A percentile compares a stretch with the other conserved stretches of the same genome.
Evolutionary conservation across 78 protist genomes (phyloP).

Genomic region (Cyanophora paradoxa): DNA sequence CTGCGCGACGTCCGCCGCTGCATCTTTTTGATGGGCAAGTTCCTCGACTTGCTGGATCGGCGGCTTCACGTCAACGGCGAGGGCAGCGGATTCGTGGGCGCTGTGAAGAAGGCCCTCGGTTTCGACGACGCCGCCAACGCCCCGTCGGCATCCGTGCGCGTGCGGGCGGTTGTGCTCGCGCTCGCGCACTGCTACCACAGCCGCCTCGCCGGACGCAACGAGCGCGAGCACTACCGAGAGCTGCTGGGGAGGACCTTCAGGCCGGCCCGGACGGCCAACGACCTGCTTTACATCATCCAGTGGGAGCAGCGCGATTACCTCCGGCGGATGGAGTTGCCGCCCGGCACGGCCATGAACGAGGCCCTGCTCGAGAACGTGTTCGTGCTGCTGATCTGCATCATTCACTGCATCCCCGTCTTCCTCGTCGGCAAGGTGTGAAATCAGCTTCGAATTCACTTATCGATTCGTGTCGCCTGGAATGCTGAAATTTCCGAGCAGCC

Average conservation of each 20-base stretch:
- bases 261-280: neutral
- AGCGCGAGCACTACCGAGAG: neutral
- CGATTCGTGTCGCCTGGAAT: no score
- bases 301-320: neutral
- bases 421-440: conserved; percentile 32
- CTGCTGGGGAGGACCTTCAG: neutral
- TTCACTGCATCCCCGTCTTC: conserved; percentile 39
- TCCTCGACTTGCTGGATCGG: neutral
- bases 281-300: neutral
- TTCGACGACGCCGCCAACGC: no score
- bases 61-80: neutral
- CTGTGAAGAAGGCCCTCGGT: no score
- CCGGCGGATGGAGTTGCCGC: neutral
- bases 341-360: conserved; percentile 46
- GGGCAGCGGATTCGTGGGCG: neutral
- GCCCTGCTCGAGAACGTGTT: conserved; percentile 61
- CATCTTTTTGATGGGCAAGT: neutral
- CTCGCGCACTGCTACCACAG: conserved; percentile 33
- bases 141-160: no score
- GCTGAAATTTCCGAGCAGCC: no score
- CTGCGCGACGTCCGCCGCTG: no score
- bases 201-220: no score
- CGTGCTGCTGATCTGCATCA: conserved; percentile 42
- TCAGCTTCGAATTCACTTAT: no score
- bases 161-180: conserved; percentile 2